Conservation (phyloP, 139 green algal species). For the Coccomyxa sp. region DNA sequence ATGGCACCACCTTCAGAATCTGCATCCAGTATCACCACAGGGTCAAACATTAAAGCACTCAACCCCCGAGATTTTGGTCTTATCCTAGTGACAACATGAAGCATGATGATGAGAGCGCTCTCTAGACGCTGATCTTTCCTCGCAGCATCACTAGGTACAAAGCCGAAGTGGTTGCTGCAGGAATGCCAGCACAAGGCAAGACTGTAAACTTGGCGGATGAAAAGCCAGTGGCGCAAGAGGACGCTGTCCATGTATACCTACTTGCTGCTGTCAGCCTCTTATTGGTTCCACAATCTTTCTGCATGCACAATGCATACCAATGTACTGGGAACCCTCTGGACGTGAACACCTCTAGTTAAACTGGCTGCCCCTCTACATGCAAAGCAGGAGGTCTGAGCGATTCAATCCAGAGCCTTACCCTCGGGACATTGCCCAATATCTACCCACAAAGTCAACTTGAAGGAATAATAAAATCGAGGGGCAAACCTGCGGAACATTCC, state of each 20-base stretch:
- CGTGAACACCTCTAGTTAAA: background rate
- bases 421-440: background rate
- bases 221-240: too few relatives aligned
- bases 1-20: constrained; percentile 73
- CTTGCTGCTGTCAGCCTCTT: too few relatives aligned
- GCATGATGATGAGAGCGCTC: background rate
- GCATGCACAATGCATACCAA: background rate
- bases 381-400: too few relatives aligned
- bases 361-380: background rate
- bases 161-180: background rate
- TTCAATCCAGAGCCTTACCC: too few relatives aligned
- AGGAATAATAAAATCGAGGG: background rate
- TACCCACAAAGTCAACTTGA: background rate
- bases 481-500: constrained; percentile 69
- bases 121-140: background rate
- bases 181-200: background rate
- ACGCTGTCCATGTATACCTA: too few relatives aligned
- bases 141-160: background rate
- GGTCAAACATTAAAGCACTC: too few relatives aligned
- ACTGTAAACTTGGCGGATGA: background rate
- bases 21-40: constrained; percentile 10
- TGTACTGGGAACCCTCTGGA: background rate
- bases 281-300: too few relatives aligned
- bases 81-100: too few relatives aligned
- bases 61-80: background rate